Evolutionary conservation across 2,329 filamentous ascomycete genomes (phyloP).

Genomic region (Chaetomium globosum): DNA sequence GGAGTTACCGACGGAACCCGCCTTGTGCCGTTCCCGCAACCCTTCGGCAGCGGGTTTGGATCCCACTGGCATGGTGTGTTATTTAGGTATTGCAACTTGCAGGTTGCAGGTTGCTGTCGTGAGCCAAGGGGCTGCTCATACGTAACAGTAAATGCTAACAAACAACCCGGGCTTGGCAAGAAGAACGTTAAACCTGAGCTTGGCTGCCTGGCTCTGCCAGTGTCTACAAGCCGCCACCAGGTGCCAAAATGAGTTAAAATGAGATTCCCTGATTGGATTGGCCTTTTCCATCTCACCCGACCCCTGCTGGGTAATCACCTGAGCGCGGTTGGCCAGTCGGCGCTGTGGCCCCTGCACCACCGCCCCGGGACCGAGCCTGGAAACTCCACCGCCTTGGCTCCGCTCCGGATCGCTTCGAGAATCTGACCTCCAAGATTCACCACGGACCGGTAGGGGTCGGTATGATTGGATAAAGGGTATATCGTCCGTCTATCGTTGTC

Average conservation of each 20-base stretch:
- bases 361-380: conserved; percentile 15
- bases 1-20: neutral
- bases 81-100: neutral
- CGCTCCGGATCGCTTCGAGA: conserved; percentile 2
- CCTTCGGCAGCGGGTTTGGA: conserved; percentile 16
- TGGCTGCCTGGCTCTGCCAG: neutral
- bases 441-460: neutral
- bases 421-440: conserved; percentile 7
- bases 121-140: conserved; percentile 1
- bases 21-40: conserved; percentile 16
- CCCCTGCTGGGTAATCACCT: conserved; percentile 25
- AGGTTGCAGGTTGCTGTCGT: neutral
- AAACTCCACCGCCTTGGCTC: conserved; percentile 12
- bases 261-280: conserved; percentile 4
- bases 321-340: conserved; percentile 28
- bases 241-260: conserved; percentile 8
- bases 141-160: conserved; percentile 13
- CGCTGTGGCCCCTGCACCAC: conserved; percentile 15
- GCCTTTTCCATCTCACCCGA: conserved; percentile 16
- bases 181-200: no score
- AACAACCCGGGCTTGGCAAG: neutral
- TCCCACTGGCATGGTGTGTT: conserved; percentile 16
- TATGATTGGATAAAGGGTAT: neutral
- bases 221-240: conserved; percentile 16
- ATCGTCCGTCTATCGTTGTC: neutral